These are phyloP conservation scores for Xylaria sp. DNA, from an alignment of 2,329 filamentous ascomycete genomes.

Conservation along the genomic window DNA sequence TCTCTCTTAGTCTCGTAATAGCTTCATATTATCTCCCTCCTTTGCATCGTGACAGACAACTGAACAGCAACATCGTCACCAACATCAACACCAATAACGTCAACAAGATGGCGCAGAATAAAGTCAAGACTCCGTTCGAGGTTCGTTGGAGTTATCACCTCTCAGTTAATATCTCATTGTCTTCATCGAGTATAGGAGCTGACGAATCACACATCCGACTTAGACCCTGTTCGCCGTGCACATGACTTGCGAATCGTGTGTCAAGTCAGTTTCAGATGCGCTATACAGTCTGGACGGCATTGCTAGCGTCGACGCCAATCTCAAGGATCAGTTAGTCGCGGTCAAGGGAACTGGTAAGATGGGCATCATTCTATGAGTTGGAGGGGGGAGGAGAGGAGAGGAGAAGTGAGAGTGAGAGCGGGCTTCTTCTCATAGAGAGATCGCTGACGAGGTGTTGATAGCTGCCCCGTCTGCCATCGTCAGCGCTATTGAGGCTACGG, in stretches of 20 bases:
- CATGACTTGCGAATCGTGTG: conserved; percentile 83
- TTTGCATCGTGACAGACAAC: conserved; percentile 22
- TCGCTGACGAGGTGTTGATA: conserved; percentile 28
- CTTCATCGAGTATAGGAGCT: conserved; percentile 12
- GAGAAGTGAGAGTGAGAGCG: background rate
- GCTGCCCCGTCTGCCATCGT: conserved; percentile 88
- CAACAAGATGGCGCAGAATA: conserved; percentile 26
- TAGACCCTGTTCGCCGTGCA: conserved; percentile 94
- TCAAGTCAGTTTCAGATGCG: conserved; percentile 77
- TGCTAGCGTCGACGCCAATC: conserved; percentile 72
- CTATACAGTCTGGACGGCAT: conserved; percentile 75
- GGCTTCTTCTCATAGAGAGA: conserved; percentile 12
- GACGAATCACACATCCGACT: conserved; percentile 28
- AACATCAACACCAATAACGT: conserved; percentile 6
- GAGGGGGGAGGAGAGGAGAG: no score
- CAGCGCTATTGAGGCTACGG: conserved; percentile 79
- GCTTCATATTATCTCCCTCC: conserved; percentile 24
- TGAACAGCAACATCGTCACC: conserved; percentile 4
- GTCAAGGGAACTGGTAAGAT: conserved; percentile 72
- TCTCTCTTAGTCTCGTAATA: conserved; percentile 24
- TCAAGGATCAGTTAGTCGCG: conserved; percentile 76
- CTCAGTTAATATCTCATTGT: background rate
- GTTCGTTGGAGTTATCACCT: conserved; percentile 22
- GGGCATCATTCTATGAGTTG: background rate
- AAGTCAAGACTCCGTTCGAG: conserved; percentile 34